phyloP scores from a whole-genome alignment of 2,329 filamentous ascomycete genomes.

The Penicillium sp. region DNA sequence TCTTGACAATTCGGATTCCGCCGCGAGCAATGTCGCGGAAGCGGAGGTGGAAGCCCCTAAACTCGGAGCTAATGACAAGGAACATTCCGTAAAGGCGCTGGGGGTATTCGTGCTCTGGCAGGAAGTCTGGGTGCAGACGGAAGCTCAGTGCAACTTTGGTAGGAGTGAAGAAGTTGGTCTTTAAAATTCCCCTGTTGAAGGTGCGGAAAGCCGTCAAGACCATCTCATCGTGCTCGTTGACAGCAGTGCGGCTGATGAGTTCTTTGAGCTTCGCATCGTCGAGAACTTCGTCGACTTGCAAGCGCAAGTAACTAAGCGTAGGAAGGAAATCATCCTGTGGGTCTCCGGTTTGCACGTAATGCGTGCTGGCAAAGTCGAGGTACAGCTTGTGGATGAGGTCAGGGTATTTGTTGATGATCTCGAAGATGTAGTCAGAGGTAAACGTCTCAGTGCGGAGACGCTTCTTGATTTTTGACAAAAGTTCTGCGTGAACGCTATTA shows the following conservation, averaged over 20 bases:
- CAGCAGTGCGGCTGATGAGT: constrained; percentile 72
- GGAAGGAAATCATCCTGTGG: constrained; percentile 64
- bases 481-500: constrained; percentile 79
- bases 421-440: constrained; percentile 94
- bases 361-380: constrained; percentile 82
- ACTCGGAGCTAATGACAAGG: constrained; percentile 93
- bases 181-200: constrained; percentile 89
- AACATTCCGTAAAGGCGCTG: constrained; percentile 97
- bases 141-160: constrained; percentile 98
- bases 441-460: constrained; percentile 94
- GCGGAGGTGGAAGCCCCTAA: constrained; percentile 92
- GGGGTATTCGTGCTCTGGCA: constrained; percentile 88
- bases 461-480: constrained; percentile 92
- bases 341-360: constrained; percentile 66
- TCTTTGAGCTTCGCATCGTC: constrained; percentile 70
- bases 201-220: constrained; percentile 95
- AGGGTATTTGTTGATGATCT: constrained; percentile 92
- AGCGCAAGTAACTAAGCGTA: constrained; percentile 63
- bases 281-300: constrained; percentile 69
- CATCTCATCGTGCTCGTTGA: constrained; percentile 95
- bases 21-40: constrained; percentile 97
- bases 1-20: constrained; percentile 98
- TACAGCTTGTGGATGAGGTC: constrained; percentile 83
- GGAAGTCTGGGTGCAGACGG: constrained; percentile 74
- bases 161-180: constrained; percentile 97